Conservation (phyloP, 306 rosid species). For the Cucumis cinereus region DNA sequence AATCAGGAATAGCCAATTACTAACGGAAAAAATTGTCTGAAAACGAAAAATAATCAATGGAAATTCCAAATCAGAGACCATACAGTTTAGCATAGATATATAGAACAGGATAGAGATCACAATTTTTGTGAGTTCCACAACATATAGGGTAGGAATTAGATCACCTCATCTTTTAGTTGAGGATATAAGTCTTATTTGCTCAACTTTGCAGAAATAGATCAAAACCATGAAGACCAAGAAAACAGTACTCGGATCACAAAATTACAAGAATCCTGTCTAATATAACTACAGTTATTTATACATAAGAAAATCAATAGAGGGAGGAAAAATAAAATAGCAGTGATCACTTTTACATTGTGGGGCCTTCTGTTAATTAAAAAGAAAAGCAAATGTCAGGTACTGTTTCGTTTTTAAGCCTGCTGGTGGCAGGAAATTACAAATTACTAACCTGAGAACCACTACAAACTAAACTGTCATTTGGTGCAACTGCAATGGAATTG, state of each 20-base stretch:
- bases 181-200: background rate
- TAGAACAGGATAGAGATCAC: background rate
- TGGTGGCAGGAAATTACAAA: background rate
- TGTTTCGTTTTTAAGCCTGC: background rate
- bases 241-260: background rate
- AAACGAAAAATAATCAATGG: background rate
- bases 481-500: constrained; percentile 87
- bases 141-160: background rate
- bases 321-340: background rate
- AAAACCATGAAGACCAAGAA: background rate
- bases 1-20: background rate
- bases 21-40: background rate
- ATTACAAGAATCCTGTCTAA: background rate
- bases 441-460: constrained; percentile 93
- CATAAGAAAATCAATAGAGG: background rate
- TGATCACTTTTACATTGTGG: too few relatives aligned
- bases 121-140: background rate
- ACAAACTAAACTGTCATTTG: constrained; percentile 84
- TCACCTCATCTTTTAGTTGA: background rate
- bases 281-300: background rate
- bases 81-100: background rate
- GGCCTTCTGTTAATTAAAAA: background rate
- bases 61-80: background rate
- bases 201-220: background rate
- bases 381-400: background rate